Conservation (phyloP, 441 rosid species). For the Biscutella auriculata region DNA sequence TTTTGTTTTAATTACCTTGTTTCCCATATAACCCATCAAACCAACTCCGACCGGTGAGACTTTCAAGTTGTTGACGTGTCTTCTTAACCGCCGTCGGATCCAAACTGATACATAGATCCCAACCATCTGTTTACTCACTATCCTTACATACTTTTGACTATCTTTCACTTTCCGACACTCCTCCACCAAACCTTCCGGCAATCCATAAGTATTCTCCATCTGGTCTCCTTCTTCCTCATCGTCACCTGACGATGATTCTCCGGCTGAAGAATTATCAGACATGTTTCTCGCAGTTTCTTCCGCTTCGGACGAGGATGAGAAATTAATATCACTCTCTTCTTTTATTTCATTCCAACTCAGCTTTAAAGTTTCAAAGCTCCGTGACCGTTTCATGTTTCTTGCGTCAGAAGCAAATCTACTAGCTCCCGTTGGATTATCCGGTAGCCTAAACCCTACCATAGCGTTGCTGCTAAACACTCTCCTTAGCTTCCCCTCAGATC, state of each 20-base stretch:
- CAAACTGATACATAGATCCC: slow-evolving; percentile 90
- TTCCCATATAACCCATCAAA: slow-evolving; percentile 98
- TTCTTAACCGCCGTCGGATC: slow-evolving; percentile 77
- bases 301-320: slow-evolving; percentile 20
- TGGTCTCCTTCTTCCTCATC: neutral
- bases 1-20: slow-evolving; percentile 50
- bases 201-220: slow-evolving; percentile 10
- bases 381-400: slow-evolving; percentile 50
- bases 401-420: slow-evolving; percentile 27
- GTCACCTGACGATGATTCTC: slow-evolving; percentile 3
- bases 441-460: slow-evolving; percentile 40
- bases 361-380: slow-evolving; percentile 52
- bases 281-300: slow-evolving; percentile 43
- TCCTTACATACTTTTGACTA: slow-evolving; percentile 52
- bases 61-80: slow-evolving; percentile 74
- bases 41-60: slow-evolving; percentile 98
- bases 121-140: slow-evolving; percentile 98
- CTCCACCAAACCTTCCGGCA: slow-evolving; percentile 15
- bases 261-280: slow-evolving; percentile 22
- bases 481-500: slow-evolving; percentile 46
- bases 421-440: slow-evolving; percentile 35
- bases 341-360: slow-evolving; percentile 33
- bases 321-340: slow-evolving; percentile 27
- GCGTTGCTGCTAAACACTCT: slow-evolving; percentile 68
- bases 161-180: slow-evolving; percentile 27